These are phyloP conservation scores for Plasmodium reichenowi DNA, from an alignment of 169 alveolate species.

Conservation along the genomic window DNA sequence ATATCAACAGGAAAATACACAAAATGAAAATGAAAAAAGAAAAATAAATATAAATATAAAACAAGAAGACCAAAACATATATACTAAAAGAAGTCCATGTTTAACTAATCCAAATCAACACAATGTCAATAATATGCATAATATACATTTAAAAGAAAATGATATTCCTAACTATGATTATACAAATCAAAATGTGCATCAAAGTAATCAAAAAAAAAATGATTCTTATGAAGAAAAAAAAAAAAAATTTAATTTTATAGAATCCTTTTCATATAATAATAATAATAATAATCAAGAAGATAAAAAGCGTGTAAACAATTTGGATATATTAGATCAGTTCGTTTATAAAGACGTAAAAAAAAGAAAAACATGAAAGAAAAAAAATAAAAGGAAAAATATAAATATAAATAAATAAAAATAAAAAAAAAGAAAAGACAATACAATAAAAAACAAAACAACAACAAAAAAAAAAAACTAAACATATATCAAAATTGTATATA, in stretches of 20 bases:
- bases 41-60: background rate
- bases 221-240: slow-evolving; percentile 40
- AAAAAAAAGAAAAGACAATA: too few species aligned
- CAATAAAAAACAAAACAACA: too few species aligned
- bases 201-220: background rate
- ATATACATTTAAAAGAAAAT: background rate
- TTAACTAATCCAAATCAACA: background rate
- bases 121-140: background rate
- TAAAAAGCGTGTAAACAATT: slow-evolving; percentile 1
- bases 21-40: background rate
- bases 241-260: slow-evolving; percentile 59
- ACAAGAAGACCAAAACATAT: background rate
- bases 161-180: background rate
- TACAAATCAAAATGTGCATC: background rate
- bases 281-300: slow-evolving; percentile 46
- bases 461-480: too few species aligned
- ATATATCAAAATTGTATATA: too few species aligned
- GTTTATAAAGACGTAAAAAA: slow-evolving; percentile 48
- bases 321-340: too few species aligned
- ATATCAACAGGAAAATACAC: background rate
- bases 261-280: slow-evolving; percentile 54
- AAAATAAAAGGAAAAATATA: background rate
- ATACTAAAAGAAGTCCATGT: background rate
- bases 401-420: too few species aligned
- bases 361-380: slow-evolving; percentile 30